A percentile compares a stretch with the other conserved stretches of the same genome.
Conservation (phyloP, 169 alveolate genomes). For the Cyclospora cayetanensis region DNA sequence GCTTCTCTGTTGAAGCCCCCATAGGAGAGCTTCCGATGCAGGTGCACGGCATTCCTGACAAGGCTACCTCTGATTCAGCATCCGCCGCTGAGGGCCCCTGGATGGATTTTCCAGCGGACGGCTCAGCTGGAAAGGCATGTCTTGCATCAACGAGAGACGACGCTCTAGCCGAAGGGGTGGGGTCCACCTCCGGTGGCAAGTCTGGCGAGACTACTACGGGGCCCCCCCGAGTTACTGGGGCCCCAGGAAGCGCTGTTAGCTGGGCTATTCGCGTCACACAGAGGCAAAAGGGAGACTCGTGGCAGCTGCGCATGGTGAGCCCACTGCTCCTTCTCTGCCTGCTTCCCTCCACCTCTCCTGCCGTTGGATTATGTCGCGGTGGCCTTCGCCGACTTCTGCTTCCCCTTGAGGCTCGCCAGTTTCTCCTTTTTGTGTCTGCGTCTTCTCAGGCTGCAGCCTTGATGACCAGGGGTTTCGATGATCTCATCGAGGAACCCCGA, state of each 20-base stretch:
- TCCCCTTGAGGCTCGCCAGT: neutral
- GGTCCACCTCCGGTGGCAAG: neutral
- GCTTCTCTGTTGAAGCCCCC: constrained; percentile 9
- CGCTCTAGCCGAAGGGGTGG: neutral
- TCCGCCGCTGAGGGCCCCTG: constrained; percentile 10
- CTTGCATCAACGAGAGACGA: too few relatives aligned
- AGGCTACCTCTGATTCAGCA: neutral
- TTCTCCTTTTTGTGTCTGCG: neutral
- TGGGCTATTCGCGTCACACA: constrained; percentile 3
- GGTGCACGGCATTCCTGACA: neutral
- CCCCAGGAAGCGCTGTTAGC: neutral
- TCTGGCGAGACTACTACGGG: neutral
- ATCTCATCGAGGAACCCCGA: neutral
- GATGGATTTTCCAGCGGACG: neutral
- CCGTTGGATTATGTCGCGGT: neutral
- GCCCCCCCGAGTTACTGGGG: neutral
- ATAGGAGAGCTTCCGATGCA: neutral
- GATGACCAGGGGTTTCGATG: constrained; percentile 30
- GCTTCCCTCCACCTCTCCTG: neutral
- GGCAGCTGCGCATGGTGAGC: constrained; percentile 46
- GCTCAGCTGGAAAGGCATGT: neutral
- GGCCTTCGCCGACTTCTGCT: neutral
- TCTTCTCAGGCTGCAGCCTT: constrained; percentile 5
- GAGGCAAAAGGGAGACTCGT: neutral
- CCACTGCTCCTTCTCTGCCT: neutral